Percentiles rank a stretch among this genome's conserved stretches.
Evolutionary conservation across 164 flowering plant species (phyloP).

Genomic region (Piper betle): DNA sequence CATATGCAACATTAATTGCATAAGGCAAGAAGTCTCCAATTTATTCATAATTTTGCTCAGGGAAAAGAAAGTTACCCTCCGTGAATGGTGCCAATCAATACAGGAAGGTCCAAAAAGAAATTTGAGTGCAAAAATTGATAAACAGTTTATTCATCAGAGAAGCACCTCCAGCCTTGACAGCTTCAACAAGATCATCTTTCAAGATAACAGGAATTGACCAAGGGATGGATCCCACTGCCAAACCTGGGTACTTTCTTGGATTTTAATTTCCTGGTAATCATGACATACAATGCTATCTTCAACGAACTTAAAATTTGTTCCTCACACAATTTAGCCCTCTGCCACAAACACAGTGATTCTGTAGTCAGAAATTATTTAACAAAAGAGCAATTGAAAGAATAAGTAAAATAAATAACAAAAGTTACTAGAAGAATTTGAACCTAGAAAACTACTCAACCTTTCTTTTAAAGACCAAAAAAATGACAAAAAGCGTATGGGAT

Average conservation of each 20-base stretch:
- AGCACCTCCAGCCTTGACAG: slow-evolving; percentile 96
- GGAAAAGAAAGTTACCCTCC: too few species aligned
- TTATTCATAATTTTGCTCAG: too few species aligned
- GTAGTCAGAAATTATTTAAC: not conserved
- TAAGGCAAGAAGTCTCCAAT: too few species aligned
- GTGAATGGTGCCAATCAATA: not conserved
- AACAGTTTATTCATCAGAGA: not conserved
- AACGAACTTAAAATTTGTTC: slow-evolving; percentile 47
- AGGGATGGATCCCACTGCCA: slow-evolving; percentile 95
- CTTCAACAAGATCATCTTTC: slow-evolving; percentile 92
- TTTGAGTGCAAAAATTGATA: not conserved
- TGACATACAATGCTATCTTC: slow-evolving; percentile 57
- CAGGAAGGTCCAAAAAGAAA: not conserved
- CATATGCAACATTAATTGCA: too few species aligned
- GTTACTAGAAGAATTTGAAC: too few species aligned
- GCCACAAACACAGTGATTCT: slow-evolving; percentile 6
- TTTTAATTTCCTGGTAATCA: slow-evolving; percentile 97
- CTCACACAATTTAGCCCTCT: slow-evolving; percentile 55
- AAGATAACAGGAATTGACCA: slow-evolving; percentile 79
- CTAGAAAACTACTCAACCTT: too few species aligned
- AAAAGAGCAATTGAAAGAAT: not conserved
- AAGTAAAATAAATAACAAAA: not conserved
- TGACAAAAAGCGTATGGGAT: too few species aligned
- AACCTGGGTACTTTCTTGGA: slow-evolving; percentile 87
- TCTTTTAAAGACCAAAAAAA: too few species aligned